Evolutionary conservation across 2,329 filamentous ascomycete species (phyloP).

Genomic region (Pyricularia pennisetigena): DNA sequence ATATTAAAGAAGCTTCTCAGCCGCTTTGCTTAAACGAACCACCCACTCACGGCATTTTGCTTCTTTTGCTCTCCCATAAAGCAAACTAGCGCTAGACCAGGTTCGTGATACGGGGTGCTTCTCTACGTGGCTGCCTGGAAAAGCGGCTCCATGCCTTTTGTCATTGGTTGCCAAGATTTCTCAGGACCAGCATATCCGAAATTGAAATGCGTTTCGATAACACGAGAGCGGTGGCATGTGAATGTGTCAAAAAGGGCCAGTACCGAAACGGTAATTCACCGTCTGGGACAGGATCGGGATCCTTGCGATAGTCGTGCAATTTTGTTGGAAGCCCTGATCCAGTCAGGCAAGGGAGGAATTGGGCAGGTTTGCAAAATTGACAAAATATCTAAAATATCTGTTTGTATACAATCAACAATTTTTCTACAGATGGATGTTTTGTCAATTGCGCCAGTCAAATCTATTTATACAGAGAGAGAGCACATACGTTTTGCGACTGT

Average conservation of each 20-base stretch:
- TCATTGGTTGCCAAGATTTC: not conserved
- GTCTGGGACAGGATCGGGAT: not conserved
- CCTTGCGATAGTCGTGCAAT: not conserved
- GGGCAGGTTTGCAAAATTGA: not conserved
- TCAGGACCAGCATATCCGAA: not conserved
- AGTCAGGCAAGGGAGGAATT: too few relatives aligned
- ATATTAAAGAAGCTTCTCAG: not conserved
- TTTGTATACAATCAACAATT: too few relatives aligned
- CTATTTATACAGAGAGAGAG: too few relatives aligned
- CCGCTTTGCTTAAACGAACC: not conserved
- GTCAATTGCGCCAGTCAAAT: too few relatives aligned
- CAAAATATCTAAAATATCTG: too few relatives aligned
- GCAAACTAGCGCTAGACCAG: not conserved
- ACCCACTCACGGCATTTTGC: not conserved
- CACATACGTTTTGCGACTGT: too few relatives aligned
- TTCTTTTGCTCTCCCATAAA: not conserved
- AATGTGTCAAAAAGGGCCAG: not conserved
- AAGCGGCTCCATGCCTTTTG: not conserved
- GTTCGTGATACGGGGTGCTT: too few relatives aligned
- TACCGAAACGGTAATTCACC: not conserved
- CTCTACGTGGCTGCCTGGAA: not conserved
- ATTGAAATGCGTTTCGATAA: not conserved
- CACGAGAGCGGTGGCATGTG: not conserved
- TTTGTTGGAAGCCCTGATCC: not conserved
- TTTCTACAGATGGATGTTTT: too few relatives aligned